phyloP scores from a whole-genome alignment of 129 eudicot species.

The Arctium lappa region DNA sequence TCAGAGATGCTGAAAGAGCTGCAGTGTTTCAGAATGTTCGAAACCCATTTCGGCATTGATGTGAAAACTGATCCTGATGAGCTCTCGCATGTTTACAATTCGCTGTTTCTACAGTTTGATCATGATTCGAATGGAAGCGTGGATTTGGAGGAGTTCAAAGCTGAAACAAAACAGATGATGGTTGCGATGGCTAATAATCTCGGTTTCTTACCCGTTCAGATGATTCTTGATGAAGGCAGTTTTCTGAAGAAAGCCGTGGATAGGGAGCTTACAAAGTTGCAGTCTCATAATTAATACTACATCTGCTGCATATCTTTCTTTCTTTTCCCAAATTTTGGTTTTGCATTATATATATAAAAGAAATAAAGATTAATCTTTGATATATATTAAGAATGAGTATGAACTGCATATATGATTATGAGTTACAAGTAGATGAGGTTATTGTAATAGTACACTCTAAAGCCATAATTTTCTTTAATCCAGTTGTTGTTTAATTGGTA shows the following conservation, averaged over 20 bases:
- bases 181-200: conserved; percentile 52
- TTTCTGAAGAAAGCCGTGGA: conserved; percentile 48
- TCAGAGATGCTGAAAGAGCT: conserved; percentile 48
- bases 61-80: conserved; percentile 40
- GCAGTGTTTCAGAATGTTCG: conserved; percentile 39
- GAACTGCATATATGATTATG: neutral
- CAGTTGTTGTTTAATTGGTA: neutral
- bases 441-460: neutral
- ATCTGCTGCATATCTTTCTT: neutral
- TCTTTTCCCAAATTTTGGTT: conserved; percentile 6
- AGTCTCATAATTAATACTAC: neutral
- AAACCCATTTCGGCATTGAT: conserved; percentile 57
- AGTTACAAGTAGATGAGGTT: neutral
- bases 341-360: neutral
- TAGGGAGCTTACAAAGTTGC: conserved; percentile 28
- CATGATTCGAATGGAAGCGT: conserved; percentile 41
- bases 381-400: neutral
- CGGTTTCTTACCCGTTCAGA: conserved; percentile 52
- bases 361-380: neutral
- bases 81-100: conserved; percentile 29
- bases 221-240: conserved; percentile 52
- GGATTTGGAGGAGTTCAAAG: conserved; percentile 50
- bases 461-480: neutral
- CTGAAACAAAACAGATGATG: conserved; percentile 54
- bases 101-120: conserved; percentile 46